A percentile compares a stretch with the other conserved stretches of the same genome.
Evolutionary conservation across 768 basidiomycete genomes (phyloP).

Genomic region (Melanogaster broomeanus): DNA sequence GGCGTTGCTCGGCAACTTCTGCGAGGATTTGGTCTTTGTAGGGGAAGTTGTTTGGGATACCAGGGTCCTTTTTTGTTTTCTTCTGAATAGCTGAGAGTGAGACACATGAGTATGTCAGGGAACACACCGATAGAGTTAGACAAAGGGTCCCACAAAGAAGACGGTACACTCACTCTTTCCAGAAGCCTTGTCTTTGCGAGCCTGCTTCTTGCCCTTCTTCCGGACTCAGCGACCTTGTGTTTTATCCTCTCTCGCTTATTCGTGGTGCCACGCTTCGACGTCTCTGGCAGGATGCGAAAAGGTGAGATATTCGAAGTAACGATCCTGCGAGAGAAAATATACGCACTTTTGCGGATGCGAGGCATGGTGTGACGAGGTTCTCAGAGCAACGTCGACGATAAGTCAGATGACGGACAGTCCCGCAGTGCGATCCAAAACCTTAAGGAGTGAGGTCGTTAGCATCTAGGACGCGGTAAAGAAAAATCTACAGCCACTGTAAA

Average conservation of each 20-base stretch:
- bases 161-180: constrained; percentile 72
- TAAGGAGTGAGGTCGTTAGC: too few relatives aligned
- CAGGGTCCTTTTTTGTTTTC: constrained; percentile 72
- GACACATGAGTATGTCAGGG: not conserved
- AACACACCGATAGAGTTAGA: not conserved
- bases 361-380: constrained; percentile 46
- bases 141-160: not conserved
- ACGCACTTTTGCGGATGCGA: constrained; percentile 68
- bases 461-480: too few relatives aligned
- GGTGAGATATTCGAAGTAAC: constrained; percentile 4
- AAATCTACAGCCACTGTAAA: too few relatives aligned
- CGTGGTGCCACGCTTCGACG: constrained; percentile 77
- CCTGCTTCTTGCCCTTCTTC: constrained; percentile 73
- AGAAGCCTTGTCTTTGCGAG: constrained; percentile 71
- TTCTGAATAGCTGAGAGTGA: constrained; percentile 39
- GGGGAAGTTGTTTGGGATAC: constrained; percentile 91
- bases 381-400: not conserved
- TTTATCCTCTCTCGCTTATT: constrained; percentile 72
- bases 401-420: not conserved
- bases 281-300: constrained; percentile 53
- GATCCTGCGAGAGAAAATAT: not conserved
- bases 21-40: constrained; percentile 95
- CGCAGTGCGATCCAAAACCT: not conserved
- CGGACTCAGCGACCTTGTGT: constrained; percentile 73
- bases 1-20: constrained; percentile 81